Percentiles rank a stretch among this genome's conserved stretches.
These are phyloP conservation scores for Pythium periplocum DNA, from an alignment of 352 stramenopile genomes.

Conservation along the genomic window DNA sequence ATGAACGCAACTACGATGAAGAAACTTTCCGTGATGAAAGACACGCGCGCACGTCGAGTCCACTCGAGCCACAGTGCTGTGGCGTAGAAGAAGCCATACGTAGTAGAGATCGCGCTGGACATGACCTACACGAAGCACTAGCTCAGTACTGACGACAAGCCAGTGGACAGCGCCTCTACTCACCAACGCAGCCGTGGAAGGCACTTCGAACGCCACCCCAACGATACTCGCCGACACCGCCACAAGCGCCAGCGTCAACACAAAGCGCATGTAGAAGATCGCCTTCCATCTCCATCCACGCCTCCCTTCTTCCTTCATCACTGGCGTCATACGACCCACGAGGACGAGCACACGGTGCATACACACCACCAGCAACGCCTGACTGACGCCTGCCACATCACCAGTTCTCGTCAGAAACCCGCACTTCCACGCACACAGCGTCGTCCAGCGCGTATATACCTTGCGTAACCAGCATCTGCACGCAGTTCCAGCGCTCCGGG, in stretches of 20 bases:
- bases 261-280: too few relatives aligned
- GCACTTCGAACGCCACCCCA: conserved; percentile 16
- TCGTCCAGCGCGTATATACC: conserved; percentile 3
- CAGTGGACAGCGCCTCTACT: background rate
- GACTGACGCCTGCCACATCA: background rate
- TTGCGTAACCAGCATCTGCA: conserved; percentile 12
- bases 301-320: too few relatives aligned
- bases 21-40: too few relatives aligned
- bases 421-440: too few relatives aligned
- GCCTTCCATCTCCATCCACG: too few relatives aligned
- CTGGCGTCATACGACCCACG: background rate
- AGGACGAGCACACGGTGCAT: conserved; percentile 38
- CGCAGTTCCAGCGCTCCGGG: conserved; percentile 4
- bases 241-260: conserved; percentile 27
- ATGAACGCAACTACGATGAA: too few relatives aligned
- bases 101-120: conserved; percentile 17
- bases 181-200: conserved; percentile 34
- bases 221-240: conserved; percentile 13
- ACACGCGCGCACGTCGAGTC: conserved; percentile 3
- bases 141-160: too few relatives aligned
- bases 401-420: too few relatives aligned
- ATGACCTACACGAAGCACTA: conserved; percentile 6
- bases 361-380: conserved; percentile 14
- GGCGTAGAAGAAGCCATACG: conserved; percentile 32
- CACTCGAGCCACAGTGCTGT: conserved; percentile 19